phyloP scores from a whole-genome alignment of 2,329 filamentous ascomycete species.

The Penicillium polonicum region DNA sequence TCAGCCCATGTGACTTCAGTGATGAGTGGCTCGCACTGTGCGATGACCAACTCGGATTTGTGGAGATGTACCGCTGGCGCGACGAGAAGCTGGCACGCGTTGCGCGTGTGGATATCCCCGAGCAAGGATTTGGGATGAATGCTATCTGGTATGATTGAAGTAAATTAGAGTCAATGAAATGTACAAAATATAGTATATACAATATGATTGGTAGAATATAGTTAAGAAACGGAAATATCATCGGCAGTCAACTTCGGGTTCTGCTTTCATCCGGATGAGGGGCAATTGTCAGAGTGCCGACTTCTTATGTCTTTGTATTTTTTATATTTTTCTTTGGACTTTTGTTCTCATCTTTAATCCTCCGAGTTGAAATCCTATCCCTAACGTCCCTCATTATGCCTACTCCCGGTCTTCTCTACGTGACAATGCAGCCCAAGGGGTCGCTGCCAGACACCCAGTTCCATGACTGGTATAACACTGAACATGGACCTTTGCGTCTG shows the following conservation, averaged over 20 bases:
- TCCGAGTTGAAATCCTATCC: neutral
- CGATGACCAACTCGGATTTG: conserved; percentile 81
- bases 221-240: neutral
- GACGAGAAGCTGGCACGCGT: conserved; percentile 78
- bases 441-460: conserved; percentile 67
- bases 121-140: conserved; percentile 94
- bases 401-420: conserved; percentile 71
- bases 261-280: conserved; percentile 25
- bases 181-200: neutral
- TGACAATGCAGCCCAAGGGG: conserved; percentile 78
- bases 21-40: conserved; percentile 90
- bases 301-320: neutral
- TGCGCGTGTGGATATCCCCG: conserved; percentile 71
- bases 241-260: conserved; percentile 29
- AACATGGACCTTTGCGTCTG: conserved; percentile 79
- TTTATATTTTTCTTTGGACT: neutral
- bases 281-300: conserved; percentile 12
- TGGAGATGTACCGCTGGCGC: conserved; percentile 85
- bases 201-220: neutral
- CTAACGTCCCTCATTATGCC: conserved; percentile 26
- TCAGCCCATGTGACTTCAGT: conserved; percentile 77
- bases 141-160: conserved; percentile 85
- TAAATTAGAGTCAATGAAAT: conserved; percentile 1
- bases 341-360: neutral
- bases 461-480: conserved; percentile 93